These are phyloP conservation scores for Salmacisia buchloeana DNA, from an alignment of 1,284 basidiomycete species.

Conservation along the genomic window DNA sequence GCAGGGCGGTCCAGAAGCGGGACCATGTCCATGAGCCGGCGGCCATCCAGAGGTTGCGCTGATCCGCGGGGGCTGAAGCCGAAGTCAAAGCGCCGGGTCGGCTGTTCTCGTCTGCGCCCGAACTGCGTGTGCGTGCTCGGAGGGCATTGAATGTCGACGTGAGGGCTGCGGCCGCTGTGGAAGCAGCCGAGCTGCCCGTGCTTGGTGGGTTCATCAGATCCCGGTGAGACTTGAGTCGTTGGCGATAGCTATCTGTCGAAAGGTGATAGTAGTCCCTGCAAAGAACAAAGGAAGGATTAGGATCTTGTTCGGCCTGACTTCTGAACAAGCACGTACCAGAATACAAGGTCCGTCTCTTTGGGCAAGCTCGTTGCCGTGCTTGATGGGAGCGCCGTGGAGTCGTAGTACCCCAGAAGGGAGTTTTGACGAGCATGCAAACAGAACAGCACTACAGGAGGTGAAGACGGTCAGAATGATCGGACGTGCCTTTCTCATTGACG, in stretches of 20 bases:
- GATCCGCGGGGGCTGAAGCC: neutral
- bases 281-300: slow-evolving; percentile 20
- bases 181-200: neutral
- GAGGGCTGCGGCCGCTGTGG: neutral
- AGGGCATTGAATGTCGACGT: neutral
- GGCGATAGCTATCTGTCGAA: slow-evolving; percentile 36
- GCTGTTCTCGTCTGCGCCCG: neutral
- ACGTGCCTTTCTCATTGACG: neutral
- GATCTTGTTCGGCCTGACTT: neutral
- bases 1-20: slow-evolving; percentile 52
- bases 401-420: slow-evolving; percentile 49
- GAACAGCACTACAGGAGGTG: slow-evolving; percentile 44
- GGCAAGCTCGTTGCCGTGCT: slow-evolving; percentile 36
- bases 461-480: neutral
- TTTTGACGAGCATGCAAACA: slow-evolving; percentile 51
- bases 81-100: neutral
- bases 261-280: slow-evolving; percentile 41
- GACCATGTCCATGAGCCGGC: slow-evolving; percentile 52
- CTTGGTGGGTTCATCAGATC: slow-evolving; percentile 1
- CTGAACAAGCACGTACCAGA: slow-evolving; percentile 20
- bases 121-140: neutral
- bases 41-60: slow-evolving; percentile 49
- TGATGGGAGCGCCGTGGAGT: slow-evolving; percentile 14
- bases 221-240: slow-evolving; percentile 47
- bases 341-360: slow-evolving; percentile 41